Percentiles rank a stretch among this genome's conserved stretches.
Evolutionary conservation across 345 rosid genomes (phyloP).

Genomic region (Citrus mangshanensis): DNA sequence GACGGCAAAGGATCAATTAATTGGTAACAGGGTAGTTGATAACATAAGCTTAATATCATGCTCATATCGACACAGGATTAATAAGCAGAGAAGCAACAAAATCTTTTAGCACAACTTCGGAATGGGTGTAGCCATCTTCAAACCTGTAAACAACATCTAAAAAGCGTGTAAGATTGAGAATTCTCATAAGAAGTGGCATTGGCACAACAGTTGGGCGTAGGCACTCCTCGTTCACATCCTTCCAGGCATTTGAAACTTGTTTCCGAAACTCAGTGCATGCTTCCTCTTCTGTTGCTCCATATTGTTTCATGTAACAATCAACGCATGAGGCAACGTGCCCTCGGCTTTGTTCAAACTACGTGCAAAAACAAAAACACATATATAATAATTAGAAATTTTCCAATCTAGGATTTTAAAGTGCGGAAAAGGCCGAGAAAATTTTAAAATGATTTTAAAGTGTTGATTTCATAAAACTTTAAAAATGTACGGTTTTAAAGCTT

Average conservation of each 20-base stretch:
- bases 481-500: accelerated
- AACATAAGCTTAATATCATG: neutral
- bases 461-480: too few relatives aligned
- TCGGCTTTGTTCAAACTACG: slow-evolving; percentile 18
- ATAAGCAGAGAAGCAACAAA: neutral
- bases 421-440: accelerated
- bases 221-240: slow-evolving; percentile 31
- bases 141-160: slow-evolving; percentile 24
- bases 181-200: slow-evolving; percentile 10
- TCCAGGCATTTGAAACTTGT: slow-evolving; percentile 27
- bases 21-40: neutral
- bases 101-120: neutral
- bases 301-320: slow-evolving; percentile 35
- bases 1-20: too few relatives aligned
- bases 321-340: slow-evolving; percentile 25
- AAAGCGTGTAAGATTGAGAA: slow-evolving; percentile 24
- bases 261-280: slow-evolving; percentile 8
- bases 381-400: too few relatives aligned
- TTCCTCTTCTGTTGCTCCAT: slow-evolving; percentile 17
- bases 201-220: slow-evolving; percentile 16
- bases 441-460: too few relatives aligned
- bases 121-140: slow-evolving; percentile 19
- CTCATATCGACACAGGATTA: neutral
- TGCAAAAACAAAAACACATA: too few relatives aligned
- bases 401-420: too few relatives aligned